These are phyloP conservation scores for Luffa acutangula DNA, from an alignment of 306 rosid genomes.

Conservation along the genomic window DNA sequence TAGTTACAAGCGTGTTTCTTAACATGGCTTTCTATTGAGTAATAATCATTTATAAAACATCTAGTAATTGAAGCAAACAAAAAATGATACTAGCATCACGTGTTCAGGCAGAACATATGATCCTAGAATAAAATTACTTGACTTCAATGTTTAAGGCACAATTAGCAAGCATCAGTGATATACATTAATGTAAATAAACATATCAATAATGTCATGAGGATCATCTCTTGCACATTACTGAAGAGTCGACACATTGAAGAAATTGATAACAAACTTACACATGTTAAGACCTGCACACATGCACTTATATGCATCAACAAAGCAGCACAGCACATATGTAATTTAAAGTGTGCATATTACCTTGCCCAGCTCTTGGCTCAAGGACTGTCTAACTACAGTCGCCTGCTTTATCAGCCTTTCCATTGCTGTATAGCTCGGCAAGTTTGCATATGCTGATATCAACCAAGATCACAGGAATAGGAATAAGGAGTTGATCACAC, in stretches of 20 bases:
- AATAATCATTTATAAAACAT: not conserved
- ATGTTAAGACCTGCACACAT: not conserved
- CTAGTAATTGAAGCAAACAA: not conserved
- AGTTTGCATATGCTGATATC: slow-evolving; percentile 55
- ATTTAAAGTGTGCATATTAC: slow-evolving; percentile 26
- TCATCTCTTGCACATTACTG: not conserved
- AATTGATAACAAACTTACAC: not conserved
- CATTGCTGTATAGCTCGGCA: slow-evolving; percentile 70
- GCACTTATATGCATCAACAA: not conserved
- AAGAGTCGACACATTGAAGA: not conserved
- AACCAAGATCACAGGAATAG: slow-evolving; percentile 15
- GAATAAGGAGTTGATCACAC: not conserved
- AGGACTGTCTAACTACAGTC: slow-evolving; percentile 59
- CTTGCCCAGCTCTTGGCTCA: slow-evolving; percentile 56
- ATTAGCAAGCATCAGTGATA: not conserved
- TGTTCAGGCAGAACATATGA: not conserved
- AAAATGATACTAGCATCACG: not conserved
- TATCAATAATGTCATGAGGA: not conserved
- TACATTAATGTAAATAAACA: not conserved
- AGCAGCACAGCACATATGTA: not conserved
- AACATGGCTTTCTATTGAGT: not conserved
- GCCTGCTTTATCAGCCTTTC: slow-evolving; percentile 84
- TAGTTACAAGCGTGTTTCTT: not conserved
- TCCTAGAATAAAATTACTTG: not conserved
- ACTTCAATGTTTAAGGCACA: not conserved